These are phyloP conservation scores for Anisodus acutangulus DNA, from an alignment of 257 asterid species.

Conservation along the genomic window DNA sequence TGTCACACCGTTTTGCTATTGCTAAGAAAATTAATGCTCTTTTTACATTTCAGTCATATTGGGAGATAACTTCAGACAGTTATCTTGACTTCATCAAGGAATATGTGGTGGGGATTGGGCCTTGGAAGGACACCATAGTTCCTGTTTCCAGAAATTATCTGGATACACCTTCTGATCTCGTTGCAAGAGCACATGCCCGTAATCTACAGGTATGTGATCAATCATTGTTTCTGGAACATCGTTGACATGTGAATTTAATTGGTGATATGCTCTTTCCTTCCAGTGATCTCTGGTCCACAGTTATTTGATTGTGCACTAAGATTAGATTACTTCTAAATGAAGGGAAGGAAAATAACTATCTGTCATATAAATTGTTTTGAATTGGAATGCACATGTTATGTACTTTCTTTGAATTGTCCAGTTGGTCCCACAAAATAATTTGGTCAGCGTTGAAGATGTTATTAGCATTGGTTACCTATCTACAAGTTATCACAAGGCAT, in stretches of 20 bases:
- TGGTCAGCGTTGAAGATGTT: too few species aligned
- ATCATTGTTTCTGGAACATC: not conserved
- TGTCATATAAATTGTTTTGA: not conserved
- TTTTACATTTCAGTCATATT: constrained; percentile 62
- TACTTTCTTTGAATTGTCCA: not conserved
- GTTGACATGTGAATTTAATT: not conserved
- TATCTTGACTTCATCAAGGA: constrained; percentile 84
- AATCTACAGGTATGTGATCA: constrained; percentile 78
- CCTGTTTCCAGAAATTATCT: constrained; percentile 60
- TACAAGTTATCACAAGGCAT: too few species aligned
- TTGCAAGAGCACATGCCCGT: constrained; percentile 86
- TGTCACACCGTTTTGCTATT: not conserved
- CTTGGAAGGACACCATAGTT: constrained; percentile 85
- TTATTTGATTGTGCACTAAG: not conserved
- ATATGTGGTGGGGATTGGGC: constrained; percentile 89
- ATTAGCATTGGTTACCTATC: too few species aligned
- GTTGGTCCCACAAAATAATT: not conserved
- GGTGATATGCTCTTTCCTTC: not conserved
- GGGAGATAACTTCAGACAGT: constrained; percentile 87
- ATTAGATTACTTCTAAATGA: not conserved
- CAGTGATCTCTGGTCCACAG: not conserved
- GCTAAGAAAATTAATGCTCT: not conserved
- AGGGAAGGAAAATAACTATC: not conserved
- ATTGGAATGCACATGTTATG: not conserved
- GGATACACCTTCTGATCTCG: constrained; percentile 67